phyloP scores from a whole-genome alignment of 768 basidiomycete genomes.

The Chalciporus chontae region DNA sequence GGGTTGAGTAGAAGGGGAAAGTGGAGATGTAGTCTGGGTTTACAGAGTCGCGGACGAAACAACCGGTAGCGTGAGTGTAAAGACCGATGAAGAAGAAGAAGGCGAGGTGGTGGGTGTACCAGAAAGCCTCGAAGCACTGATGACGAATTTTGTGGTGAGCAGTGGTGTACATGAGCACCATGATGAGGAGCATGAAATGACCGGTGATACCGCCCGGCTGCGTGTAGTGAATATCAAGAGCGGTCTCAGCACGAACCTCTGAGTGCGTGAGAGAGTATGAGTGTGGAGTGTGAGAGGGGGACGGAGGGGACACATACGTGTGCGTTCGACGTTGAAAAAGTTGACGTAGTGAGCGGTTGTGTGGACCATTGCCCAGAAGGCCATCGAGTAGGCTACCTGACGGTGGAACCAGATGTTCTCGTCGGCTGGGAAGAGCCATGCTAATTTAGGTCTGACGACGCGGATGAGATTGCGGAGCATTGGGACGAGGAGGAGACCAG shows the following conservation, averaged over 20 bases:
- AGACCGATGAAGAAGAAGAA: slow-evolving; percentile 93
- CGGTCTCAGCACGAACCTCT: slow-evolving; percentile 79
- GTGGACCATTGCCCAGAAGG: slow-evolving; percentile 91
- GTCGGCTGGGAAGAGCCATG: slow-evolving; percentile 88
- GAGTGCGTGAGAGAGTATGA: slow-evolving; percentile 1
- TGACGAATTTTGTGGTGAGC: slow-evolving; percentile 85
- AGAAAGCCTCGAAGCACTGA: slow-evolving; percentile 94
- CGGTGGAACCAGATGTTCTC: slow-evolving; percentile 97
- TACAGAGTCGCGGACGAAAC: slow-evolving; percentile 87
- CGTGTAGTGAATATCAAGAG: slow-evolving; percentile 82
- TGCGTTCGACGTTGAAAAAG: slow-evolving; percentile 86
- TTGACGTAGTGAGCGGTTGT: slow-evolving; percentile 93
- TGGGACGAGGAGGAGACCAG: slow-evolving; percentile 81
- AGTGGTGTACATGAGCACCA: slow-evolving; percentile 90
- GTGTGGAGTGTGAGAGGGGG: neutral
- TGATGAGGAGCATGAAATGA: slow-evolving; percentile 92
- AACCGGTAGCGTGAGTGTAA: slow-evolving; percentile 88
- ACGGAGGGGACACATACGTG: slow-evolving; percentile 50
- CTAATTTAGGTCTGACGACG: slow-evolving; percentile 71
- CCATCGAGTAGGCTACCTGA: slow-evolving; percentile 91
- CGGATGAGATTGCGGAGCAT: slow-evolving; percentile 89
- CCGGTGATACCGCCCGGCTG: slow-evolving; percentile 92
- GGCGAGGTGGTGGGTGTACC: slow-evolving; percentile 94
- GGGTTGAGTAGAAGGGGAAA: slow-evolving; percentile 86
- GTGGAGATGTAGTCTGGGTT: slow-evolving; percentile 61